Base-by-base conservation (phyloP, 73 alveolate species). In the Blepharisma japonicum region DNA sequence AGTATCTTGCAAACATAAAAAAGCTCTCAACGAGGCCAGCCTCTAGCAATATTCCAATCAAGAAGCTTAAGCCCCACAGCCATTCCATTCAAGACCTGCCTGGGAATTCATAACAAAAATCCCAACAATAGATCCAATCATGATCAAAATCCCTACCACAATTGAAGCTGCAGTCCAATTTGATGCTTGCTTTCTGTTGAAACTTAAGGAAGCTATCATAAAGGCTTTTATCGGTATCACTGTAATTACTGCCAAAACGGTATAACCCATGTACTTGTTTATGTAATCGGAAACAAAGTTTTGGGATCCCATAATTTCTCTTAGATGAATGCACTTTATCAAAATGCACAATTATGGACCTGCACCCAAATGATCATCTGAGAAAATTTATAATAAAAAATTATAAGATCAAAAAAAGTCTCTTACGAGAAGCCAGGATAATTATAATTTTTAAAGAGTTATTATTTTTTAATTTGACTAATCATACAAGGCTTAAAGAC, bases 211-310 rank as follows among this genome's bases (percentile, higher is more conserved):
- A 61, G 23, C 23, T 18, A 25, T 61, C 14, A 61, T 8, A 14
- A 25, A 20, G 46, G 23, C 74, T 25, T 61, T 4, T 1, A 61
- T 9, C 18, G 18, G 23, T 14, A 61, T 8, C 38, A 11, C 14
- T 14, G 23, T 61, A 20, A 25, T 39, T 0, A 61, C 38, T 20
- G 74, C 39, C 18, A 61, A 20, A 9, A 61, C 5, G 18, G 74
- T 61, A 61, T 61, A 61, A 18, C 74, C 74, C 47, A 61, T 0
- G 47, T 61, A 61, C 50, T 20, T 61, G 47, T 25, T 25, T 61
- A 8, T 14, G 23, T 61, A 61, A 25, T n/a, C 5, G 48, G 14
- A 8, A 39, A 61, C 14, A 2, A 14, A 61, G 49, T 61, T 4
- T 25, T 61, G 14, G 18, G 74, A 14, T 14, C 14, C 47, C 14